Base-by-base conservation (phyloP, 2,329 filamentous ascomycete species). In the Paraconiothyrium sp. region DNA sequence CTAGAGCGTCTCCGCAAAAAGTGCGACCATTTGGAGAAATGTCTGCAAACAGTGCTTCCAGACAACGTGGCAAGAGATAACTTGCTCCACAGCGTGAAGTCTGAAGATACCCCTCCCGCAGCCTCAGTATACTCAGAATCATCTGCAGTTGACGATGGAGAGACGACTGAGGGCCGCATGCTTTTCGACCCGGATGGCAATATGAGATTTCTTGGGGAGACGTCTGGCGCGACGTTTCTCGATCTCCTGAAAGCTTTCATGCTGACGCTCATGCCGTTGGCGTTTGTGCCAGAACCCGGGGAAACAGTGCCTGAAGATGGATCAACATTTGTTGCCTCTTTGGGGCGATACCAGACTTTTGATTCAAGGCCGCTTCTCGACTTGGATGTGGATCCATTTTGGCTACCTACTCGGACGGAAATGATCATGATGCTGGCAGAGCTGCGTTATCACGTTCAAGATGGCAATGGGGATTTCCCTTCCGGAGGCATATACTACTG, bases 291-390 rank as follows among this genome's bases (percentile, higher is more conserved):
- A 16, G 69, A 64, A 20, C 59, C 56, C 35, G 66, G 41, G 34
- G 4, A 14, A n/a, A 48, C 47, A 6, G 32, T 47, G 4, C 37
- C 47, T 7, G 46, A 57, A n/a, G 65, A 72, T 48, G 67, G 67
- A 1, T 72, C 66, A 9, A 63, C 58, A 9, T 74, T 73, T 30
- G 58, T 70, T 13, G 61, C 56, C 2, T 67, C 69, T 11, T 59
- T 73, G 47, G 72, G 72, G 8, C 64, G 58, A 24, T 74, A 74
- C 34, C 71, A 74, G 54, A 74, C 71, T 1, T 72, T 68, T 56
- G 71, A 74, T 56, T 74, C 71, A 14, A 65, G 71, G 13, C 71
- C 71, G 5, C 60, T 74, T 30, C 63, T 68, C 2, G 67, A 73
- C 32, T 68, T 70, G 14, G 60, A 58, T 22, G 71, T 74, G 10